Percentiles rank a stretch among this genome's conserved stretches.
These are phyloP conservation scores for Hypoxylon perforatum DNA, from an alignment of 495 filamentous ascomycete species.

Conservation along the genomic window DNA sequence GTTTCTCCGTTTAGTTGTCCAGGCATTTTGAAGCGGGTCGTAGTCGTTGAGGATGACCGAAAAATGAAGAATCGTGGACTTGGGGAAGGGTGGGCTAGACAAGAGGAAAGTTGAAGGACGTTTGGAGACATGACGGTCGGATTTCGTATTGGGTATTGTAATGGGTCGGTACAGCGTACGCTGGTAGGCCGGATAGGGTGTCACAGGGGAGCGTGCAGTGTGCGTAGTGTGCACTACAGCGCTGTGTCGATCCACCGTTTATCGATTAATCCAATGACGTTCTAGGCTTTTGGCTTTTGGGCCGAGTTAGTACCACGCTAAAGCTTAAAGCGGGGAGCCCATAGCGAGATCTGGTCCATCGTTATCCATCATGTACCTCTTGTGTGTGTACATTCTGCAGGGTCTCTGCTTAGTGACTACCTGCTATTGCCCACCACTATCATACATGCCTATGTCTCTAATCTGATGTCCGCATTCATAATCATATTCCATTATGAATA, in stretches of 20 bases:
- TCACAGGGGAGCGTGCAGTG: too few relatives aligned
- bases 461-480: too few relatives aligned
- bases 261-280: slow-evolving; percentile 32
- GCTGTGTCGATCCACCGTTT: slow-evolving; percentile 9
- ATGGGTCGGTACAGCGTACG: too few relatives aligned
- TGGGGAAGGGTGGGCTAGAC: slow-evolving; percentile 24
- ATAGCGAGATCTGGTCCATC: neutral
- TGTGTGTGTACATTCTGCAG: too few relatives aligned
- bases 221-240: slow-evolving; percentile 1
- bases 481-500: too few relatives aligned
- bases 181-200: neutral
- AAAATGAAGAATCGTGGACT: slow-evolving; percentile 31
- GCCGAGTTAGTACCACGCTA: slow-evolving; percentile 15
- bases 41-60: slow-evolving; percentile 12
- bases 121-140: slow-evolving; percentile 40
- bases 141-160: slow-evolving; percentile 19
- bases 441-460: too few relatives aligned
- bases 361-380: neutral
- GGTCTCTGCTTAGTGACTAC: too few relatives aligned
- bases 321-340: slow-evolving; percentile 22
- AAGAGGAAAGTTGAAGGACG: slow-evolving; percentile 41
- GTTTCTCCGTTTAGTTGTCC: slow-evolving; percentile 47
- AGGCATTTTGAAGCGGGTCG: slow-evolving; percentile 46
- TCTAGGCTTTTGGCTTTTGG: slow-evolving; percentile 16
- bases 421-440: too few relatives aligned